These are phyloP conservation scores for Diplodia corticola DNA, from an alignment of 2,329 filamentous ascomycete genomes.

Conservation along the genomic window DNA sequence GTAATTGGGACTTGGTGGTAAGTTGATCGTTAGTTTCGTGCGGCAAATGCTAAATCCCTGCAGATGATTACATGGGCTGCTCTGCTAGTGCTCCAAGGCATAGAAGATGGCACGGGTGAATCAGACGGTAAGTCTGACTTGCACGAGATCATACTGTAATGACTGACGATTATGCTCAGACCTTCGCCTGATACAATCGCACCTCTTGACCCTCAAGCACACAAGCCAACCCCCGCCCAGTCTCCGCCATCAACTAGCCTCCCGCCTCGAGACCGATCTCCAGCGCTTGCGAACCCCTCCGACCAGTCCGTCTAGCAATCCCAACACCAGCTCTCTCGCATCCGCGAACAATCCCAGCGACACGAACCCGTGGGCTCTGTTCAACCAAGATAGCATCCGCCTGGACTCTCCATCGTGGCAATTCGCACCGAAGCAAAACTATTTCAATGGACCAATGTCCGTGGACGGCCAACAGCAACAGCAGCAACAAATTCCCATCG, in stretches of 20 bases:
- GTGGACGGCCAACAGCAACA: neutral
- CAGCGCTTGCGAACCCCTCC: constrained; percentile 23
- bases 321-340: neutral
- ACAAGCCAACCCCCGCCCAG: constrained; percentile 26
- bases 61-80: constrained; percentile 49
- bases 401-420: constrained; percentile 22
- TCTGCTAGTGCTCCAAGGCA: constrained; percentile 46
- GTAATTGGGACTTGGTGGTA: constrained; percentile 46
- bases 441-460: constrained; percentile 5
- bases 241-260: constrained; percentile 25
- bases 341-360: constrained; percentile 9
- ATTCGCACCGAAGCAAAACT: constrained; percentile 14
- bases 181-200: constrained; percentile 24
- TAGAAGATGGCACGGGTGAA: constrained; percentile 45
- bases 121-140: neutral
- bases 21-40: neutral
- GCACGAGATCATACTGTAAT: neutral
- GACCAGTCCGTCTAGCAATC: constrained; percentile 17
- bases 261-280: constrained; percentile 25
- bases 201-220: constrained; percentile 24
- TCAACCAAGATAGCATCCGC: constrained; percentile 25
- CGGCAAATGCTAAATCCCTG: neutral
- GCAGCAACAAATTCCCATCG: neutral
- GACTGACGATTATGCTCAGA: constrained; percentile 10
- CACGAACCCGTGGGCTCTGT: constrained; percentile 25